Evolutionary conservation across 495 filamentous ascomycete species (phyloP), one percentile per base, ranked within the genome.

Genomic region (Talaromyces adpressus): DNA sequence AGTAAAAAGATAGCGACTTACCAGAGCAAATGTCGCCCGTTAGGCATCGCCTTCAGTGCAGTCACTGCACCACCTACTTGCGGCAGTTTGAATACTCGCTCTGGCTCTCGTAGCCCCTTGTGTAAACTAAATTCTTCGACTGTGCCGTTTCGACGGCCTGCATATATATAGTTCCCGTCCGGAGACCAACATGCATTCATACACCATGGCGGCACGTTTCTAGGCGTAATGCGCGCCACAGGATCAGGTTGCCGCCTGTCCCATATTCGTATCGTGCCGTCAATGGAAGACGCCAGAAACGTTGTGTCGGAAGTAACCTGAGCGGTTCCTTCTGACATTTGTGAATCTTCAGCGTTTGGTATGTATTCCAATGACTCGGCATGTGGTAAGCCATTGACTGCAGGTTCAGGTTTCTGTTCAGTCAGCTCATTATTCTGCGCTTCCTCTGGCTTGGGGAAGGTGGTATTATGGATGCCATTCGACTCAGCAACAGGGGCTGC

Each of bases 161-260:
- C 92, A 74, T 96, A 98, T 62, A 98, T 92, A 74, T 83, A 93
- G 73, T 98, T 97, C 27, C 94, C 94, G 74, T 96, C 90, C 2
- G 92, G 92, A 64, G 88, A 92, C 94, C 95, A 98, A 75, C 91
- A 95, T n/a, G 91, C 92, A 65, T 89, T 91, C 89, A 96, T 98
- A 73, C 93, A 97, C 95, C 95, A 98, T 8, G 92, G 94, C 3
- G 95, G 92, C 6, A 88, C 87, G 59, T 89, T 88, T 9, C 82
- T 79, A 59, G 89, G 88, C 16, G 78, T 79, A 57, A 97, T 91
- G 39, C 86, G 83, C 30, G 95, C 91, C 12, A 97, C 78, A 3
- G 95, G 88, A 61, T 87, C 82, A 12, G 82, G 84, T 65, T 88
- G 82, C 18, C 94, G 85, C 47, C 92, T 84, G 71, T 98, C 94